phyloP scores from a whole-genome alignment of 2,329 filamentous ascomycete genomes.

The Neonectria ditissima region DNA sequence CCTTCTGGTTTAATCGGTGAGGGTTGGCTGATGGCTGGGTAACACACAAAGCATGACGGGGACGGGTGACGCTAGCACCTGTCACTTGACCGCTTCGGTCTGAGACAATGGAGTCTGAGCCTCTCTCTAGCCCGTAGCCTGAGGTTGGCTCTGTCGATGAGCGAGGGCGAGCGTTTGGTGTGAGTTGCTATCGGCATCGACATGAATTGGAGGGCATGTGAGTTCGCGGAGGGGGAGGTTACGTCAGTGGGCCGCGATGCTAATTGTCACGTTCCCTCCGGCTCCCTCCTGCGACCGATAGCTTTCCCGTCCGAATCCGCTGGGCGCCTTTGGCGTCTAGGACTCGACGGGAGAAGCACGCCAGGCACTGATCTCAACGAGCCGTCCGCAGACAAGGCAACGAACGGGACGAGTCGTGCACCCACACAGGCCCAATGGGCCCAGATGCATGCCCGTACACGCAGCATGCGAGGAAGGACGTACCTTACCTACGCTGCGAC shows the following conservation, averaged over 20 bases:
- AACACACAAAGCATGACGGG: conserved; percentile 26
- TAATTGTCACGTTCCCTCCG: conserved; percentile 14
- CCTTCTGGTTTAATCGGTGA: conserved; percentile 26
- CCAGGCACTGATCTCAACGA: conserved; percentile 5
- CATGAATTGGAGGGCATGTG: conserved; percentile 9
- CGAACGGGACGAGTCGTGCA: conserved; percentile 13
- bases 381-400: conserved; percentile 20
- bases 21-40: conserved; percentile 28
- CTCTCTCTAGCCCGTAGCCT: conserved; percentile 16
- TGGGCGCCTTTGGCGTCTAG: neutral
- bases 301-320: neutral
- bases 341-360: neutral
- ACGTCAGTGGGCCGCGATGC: conserved; percentile 16
- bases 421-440: neutral
- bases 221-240: conserved; percentile 23
- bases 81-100: conserved; percentile 33
- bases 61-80: conserved; percentile 27
- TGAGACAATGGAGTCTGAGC: conserved; percentile 29
- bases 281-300: neutral
- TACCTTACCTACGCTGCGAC: neutral
- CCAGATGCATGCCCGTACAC: neutral
- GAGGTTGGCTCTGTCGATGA: conserved; percentile 10
- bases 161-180: conserved; percentile 3
- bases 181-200: neutral
- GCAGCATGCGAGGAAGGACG: neutral